These are phyloP conservation scores for Westerdykella aurantiaca DNA, from an alignment of 2,329 filamentous ascomycete species.

Conservation along the genomic window DNA sequence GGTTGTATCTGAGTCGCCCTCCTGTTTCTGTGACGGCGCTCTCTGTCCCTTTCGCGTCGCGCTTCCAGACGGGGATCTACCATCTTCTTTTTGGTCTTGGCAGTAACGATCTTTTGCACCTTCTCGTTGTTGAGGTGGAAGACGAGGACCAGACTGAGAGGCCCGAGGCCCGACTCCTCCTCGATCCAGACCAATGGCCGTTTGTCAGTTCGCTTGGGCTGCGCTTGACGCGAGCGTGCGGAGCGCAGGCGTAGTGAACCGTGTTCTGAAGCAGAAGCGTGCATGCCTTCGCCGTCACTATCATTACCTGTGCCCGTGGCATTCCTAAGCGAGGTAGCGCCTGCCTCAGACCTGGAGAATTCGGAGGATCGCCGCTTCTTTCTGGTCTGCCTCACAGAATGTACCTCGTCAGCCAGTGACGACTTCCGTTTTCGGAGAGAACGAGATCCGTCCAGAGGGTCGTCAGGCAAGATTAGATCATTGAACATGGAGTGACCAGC, in stretches of 20 bases:
- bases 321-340: conserved; percentile 22
- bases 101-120: conserved; percentile 55
- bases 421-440: conserved; percentile 79
- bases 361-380: conserved; percentile 41
- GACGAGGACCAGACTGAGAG: conserved; percentile 26
- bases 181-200: conserved; percentile 34
- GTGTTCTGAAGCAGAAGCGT: conserved; percentile 25
- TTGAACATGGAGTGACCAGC: conserved; percentile 66
- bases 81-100: conserved; percentile 50
- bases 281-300: conserved; percentile 19
- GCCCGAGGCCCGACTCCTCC: conserved; percentile 16
- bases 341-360: conserved; percentile 27
- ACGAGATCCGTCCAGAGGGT: conserved; percentile 69
- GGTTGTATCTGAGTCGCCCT: conserved; percentile 43
- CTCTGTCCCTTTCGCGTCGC: conserved; percentile 30
- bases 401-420: conserved; percentile 61
- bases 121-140: conserved; percentile 47
- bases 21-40: conserved; percentile 43
- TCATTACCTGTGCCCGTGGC: conserved; percentile 27
- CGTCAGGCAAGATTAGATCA: conserved; percentile 63
- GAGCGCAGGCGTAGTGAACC: conserved; percentile 26
- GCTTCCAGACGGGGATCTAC: conserved; percentile 18
- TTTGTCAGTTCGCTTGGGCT: conserved; percentile 30
- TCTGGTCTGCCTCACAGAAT: conserved; percentile 36
- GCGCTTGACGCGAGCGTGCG: conserved; percentile 27